Base-by-base conservation (phyloP, 2,329 filamentous ascomycete genomes). In the Botrytis cinerea region DNA sequence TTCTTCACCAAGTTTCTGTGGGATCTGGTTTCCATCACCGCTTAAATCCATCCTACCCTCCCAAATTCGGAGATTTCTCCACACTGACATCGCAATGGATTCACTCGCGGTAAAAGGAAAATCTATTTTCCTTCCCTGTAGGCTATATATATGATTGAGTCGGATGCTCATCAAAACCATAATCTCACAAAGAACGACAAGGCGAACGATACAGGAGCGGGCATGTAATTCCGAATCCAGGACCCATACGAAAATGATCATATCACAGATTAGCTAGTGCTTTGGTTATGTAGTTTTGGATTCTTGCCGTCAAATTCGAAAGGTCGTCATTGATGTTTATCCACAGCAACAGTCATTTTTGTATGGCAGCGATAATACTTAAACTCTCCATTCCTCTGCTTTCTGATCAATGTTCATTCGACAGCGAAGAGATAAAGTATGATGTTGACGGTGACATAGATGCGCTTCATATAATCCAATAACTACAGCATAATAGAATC, bases 181-280 rank as follows among this genome's bases (percentile, higher is more conserved):
- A 54, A n/a, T 28, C 25, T 25, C 10, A 10, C 48, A 54, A 54
- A 14, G 20, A 46, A 22, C 45, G 45, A 1, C 45, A 46, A 46
- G 7, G 6, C 2, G 1, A 46, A 16, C 0, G n/a, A 4, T n/a
- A 28, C 1, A 10, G 22, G 48, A 16, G 12, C 22, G 10, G 5
- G 10, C 22, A n/a, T 54, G 48, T 14, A n/a, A 54, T 28, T 54
- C n/a, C 16, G 12, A 4, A 16, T n/a, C 2, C 5, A 7, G 25
- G 9, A 54, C 5, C 45, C 2, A 22, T 22, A 22, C 18, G 18
- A 7, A 3, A 46, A 22, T 22, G 7, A 46, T 22, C 0, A 46
- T 8, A 46, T 20, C 1, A 46, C 18, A 9, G 18, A 46, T 22
- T 22, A 46, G 45, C 4, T 28, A 0, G n/a, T 4, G 22, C 8